Base-by-base conservation (phyloP, 768 basidiomycete species). In the Boletus sp. region DNA sequence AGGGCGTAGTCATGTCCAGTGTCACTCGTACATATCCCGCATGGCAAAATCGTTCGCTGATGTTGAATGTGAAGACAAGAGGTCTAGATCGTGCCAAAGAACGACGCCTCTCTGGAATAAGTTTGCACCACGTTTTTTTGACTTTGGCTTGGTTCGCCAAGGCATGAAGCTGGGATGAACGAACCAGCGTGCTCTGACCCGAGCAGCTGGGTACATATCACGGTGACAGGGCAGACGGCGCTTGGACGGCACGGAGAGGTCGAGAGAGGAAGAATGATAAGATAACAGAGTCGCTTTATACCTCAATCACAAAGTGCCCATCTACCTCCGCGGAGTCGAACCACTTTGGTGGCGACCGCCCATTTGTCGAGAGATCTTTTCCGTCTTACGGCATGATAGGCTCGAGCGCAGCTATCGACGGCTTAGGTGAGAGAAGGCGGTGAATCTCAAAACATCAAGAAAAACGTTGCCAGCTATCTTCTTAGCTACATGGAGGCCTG, bases 301-400 rank as follows among this genome's bases (percentile, higher is more conserved):
- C 52, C 47, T 60, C 48, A 58, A 69, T 58, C 64, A 37, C 14
- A 35, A 33, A 24, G 29, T 37, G 18, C 54, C 46, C 14, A 20
- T 48, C 42, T 46, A 48, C 55, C 53, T 66, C 67, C 67, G 68
- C 68, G 68, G 68, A 59, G 57, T 59, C 54, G 24, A 55, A 53
- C 37, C 50, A 47, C 12, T 5, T 32, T 24, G 32, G 40, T 49
- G 55, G 47, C 55, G 11, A 18, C n/a, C 36, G 20, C 20, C 28
- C 48, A 44, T 58, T 45, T 47, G 36, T 42, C 52, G 29, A 52
- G 12, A 50, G 35, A 20, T 30, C 45, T 60, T 57, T 35, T 56
- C 47, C 44, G 56, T 47, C 24, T 50, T 53, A 54, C 47, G 52
- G 35, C 42, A 53, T 33, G 37, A 47, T 39, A 41, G 42, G 46